These are phyloP conservation scores for Rheum nobile DNA, from an alignment of 148 eudicot genomes.

Conservation along the genomic window DNA sequence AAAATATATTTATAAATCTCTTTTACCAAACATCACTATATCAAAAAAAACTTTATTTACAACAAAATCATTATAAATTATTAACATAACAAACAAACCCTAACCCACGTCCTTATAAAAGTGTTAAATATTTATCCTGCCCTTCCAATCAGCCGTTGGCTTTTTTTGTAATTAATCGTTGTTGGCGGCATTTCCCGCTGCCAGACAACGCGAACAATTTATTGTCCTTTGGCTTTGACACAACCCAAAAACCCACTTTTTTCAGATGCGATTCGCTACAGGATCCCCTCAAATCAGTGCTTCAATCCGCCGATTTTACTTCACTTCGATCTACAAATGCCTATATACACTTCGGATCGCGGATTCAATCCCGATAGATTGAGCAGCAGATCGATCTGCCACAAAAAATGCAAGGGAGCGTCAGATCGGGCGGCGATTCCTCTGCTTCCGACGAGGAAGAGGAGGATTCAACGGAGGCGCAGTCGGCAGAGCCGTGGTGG, in stretches of 20 bases:
- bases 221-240: neutral
- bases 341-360: neutral
- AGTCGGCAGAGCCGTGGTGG: neutral
- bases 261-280: slow-evolving; percentile 3
- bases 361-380: neutral
- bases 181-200: neutral
- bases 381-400: neutral
- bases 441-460: neutral
- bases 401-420: neutral
- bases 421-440: neutral
- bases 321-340: neutral
- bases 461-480: neutral
- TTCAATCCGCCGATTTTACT: neutral
- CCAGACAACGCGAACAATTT: slow-evolving; percentile 1
- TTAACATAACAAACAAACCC: too few relatives aligned
- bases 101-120: too few relatives aligned
- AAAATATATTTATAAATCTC: too few relatives aligned
- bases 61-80: too few relatives aligned
- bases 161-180: neutral
- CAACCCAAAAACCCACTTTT: neutral
- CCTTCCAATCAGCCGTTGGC: too few relatives aligned
- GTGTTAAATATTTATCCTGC: too few relatives aligned
- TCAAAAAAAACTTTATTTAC: too few relatives aligned
- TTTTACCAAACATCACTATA: too few relatives aligned
- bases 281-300: neutral